phyloP scores from a whole-genome alignment of 2,329 filamentous ascomycete species.

The Ceratocystis albifundus region DNA sequence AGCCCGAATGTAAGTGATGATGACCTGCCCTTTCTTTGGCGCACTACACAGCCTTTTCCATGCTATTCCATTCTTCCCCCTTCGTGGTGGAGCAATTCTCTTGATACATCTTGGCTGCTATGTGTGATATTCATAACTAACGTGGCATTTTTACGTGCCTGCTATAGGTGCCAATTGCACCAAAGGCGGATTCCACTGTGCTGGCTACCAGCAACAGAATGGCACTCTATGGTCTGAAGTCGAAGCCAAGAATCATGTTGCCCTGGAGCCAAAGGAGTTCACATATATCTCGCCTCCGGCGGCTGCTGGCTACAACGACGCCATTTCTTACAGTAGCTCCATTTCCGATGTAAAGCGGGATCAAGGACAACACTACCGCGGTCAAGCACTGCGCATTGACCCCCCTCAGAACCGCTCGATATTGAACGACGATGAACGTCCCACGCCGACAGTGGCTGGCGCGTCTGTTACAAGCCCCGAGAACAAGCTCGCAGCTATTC shows the following conservation, averaged over 20 bases:
- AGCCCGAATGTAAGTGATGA: slow-evolving; percentile 62
- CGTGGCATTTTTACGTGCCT: not conserved
- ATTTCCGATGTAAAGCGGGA: slow-evolving; percentile 44
- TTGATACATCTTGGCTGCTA: not conserved
- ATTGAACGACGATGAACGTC: slow-evolving; percentile 46
- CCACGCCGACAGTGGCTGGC: slow-evolving; percentile 49
- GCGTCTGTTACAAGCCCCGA: slow-evolving; percentile 45
- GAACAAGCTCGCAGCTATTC: slow-evolving; percentile 49
- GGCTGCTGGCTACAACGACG: slow-evolving; percentile 42
- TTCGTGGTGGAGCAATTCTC: not conserved
- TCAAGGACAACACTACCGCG: slow-evolving; percentile 45
- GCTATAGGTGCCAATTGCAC: slow-evolving; percentile 70
- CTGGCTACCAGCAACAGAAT: slow-evolving; percentile 76
- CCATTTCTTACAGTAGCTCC: slow-evolving; percentile 44
- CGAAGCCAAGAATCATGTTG: slow-evolving; percentile 53
- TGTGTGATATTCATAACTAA: not conserved
- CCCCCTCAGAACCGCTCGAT: slow-evolving; percentile 47
- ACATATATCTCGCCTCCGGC: slow-evolving; percentile 36
- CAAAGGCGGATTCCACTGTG: slow-evolving; percentile 79
- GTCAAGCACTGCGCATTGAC: slow-evolving; percentile 51
- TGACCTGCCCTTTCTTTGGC: not conserved
- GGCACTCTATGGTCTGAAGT: slow-evolving; percentile 64
- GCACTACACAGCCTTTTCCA: not conserved
- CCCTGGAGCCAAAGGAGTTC: slow-evolving; percentile 76
- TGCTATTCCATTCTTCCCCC: not conserved